A percentile compares a stretch with the other conserved stretches of the same genome.
Evolutionary conservation across 2,329 filamentous ascomycete species (phyloP).

Genomic region (Colletotrichum scovillei): DNA sequence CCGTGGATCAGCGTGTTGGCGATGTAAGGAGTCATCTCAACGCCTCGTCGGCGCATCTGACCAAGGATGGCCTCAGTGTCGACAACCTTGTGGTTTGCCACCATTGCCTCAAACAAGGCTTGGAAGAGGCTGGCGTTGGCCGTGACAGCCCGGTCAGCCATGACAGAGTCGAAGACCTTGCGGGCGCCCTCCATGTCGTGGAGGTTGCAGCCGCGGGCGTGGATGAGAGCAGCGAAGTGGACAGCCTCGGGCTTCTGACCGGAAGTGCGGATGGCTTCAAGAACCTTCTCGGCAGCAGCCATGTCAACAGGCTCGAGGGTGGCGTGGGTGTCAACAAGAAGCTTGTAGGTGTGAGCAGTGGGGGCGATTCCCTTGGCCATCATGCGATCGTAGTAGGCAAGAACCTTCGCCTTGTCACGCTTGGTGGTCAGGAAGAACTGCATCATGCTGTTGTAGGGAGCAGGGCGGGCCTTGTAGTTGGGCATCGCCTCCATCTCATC

Average conservation of each 20-base stretch:
- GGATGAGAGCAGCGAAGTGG: slow-evolving; percentile 95
- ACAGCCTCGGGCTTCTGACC: slow-evolving; percentile 88
- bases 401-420: slow-evolving; percentile 92
- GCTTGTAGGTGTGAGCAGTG: slow-evolving; percentile 96
- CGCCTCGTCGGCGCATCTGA: slow-evolving; percentile 78
- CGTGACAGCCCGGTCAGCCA: slow-evolving; percentile 73
- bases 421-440: slow-evolving; percentile 99
- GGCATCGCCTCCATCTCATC: slow-evolving; percentile 99
- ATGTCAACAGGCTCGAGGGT: slow-evolving; percentile 93
- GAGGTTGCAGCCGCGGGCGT: slow-evolving; percentile 93
- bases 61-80: slow-evolving; percentile 80
- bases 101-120: slow-evolving; percentile 96
- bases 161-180: slow-evolving; percentile 83
- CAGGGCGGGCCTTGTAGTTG: slow-evolving; percentile 97
- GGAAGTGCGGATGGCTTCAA: slow-evolving; percentile 79
- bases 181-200: slow-evolving; percentile 90
- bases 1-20: slow-evolving; percentile 98
- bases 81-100: slow-evolving; percentile 88
- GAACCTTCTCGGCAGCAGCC: slow-evolving; percentile 84
- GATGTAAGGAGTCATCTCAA: slow-evolving; percentile 96
- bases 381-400: slow-evolving; percentile 97
- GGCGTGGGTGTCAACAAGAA: slow-evolving; percentile 94
- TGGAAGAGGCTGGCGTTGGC: slow-evolving; percentile 92
- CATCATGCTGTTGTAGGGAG: slow-evolving; percentile 99
- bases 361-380: slow-evolving; percentile 85